These are phyloP conservation scores for Eucalyptus cladocalyx DNA, from an alignment of 345 rosid species.

Conservation along the genomic window DNA sequence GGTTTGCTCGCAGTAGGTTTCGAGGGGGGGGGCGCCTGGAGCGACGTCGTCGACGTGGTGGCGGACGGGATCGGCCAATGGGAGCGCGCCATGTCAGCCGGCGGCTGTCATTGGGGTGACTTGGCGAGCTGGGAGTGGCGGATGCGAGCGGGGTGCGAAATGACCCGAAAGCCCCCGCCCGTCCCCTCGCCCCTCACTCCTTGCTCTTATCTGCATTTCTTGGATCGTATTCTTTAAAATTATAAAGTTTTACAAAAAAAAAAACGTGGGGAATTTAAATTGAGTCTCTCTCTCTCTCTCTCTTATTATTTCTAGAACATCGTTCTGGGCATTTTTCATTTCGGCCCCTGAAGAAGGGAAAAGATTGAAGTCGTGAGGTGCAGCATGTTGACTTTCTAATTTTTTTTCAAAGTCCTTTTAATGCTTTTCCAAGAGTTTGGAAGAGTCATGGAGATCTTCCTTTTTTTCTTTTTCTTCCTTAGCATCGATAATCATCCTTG, in stretches of 20 bases:
- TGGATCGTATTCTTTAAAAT: neutral
- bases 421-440: neutral
- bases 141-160: neutral
- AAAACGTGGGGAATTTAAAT: neutral
- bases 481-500: neutral
- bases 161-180: neutral
- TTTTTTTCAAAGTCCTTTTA: neutral
- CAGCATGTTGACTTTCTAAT: neutral
- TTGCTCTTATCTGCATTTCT: neutral
- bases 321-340: neutral
- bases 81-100: neutral
- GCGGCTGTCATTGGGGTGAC: neutral
- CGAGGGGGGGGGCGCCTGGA: neutral
- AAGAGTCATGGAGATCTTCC: neutral
- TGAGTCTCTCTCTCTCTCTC: neutral
- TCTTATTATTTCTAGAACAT: neutral
- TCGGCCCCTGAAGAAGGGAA: neutral
- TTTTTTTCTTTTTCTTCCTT: fast-evolving
- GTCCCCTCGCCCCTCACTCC: neutral
- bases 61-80: neutral
- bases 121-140: neutral
- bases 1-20: neutral
- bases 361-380: neutral
- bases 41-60: neutral
- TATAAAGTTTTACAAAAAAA: neutral